Evolutionary conservation across 2,329 filamentous ascomycete genomes (phyloP), one percentile per base, ranked within the genome.

Genomic region (Microsporum ferrugineum): DNA sequence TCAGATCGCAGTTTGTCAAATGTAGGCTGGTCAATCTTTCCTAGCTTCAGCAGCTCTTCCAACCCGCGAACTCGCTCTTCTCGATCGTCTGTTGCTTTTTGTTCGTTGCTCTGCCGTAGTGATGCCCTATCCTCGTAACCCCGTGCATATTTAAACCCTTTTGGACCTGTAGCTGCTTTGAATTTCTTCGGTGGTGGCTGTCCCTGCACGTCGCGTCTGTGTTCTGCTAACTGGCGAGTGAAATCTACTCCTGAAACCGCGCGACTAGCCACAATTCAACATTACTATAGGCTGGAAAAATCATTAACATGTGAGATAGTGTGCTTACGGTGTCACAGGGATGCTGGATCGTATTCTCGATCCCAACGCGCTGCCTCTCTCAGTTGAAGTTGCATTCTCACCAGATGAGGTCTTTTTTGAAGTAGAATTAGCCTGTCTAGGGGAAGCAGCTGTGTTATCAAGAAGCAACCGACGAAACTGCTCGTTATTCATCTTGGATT

Each of bases 281-380:
- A 12, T 36, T 45, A 47, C 43, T 49, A 36, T 17, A 12, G 27
- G 34, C 17, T 51, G 1, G 17, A 43, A 33, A 36, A 34, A 8
- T 29, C 57, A 36, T 14, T 5, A 23, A 39, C 6, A 29, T 0
- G 14, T 12, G 10, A 57, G 14, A 58, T 27, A 49, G 51, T 58
- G 14, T 53, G 79, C 85, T 68, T 80, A 91, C 87, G 92, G 92
- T 56, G 92, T 96, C 92, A 96, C 96, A 61, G 90, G 90, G 64
- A 96, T 92, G 73, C 84, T 92, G 38, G 88, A 83, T 66, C 85
- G 84, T 75, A 88, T 85, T 69, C 88, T 83, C 62, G 89, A 94
- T 27, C 91, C 91, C 61, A 95, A 79, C 3, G 84, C 75, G 57
- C 77, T 76, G 63, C 67, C 72, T 14, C 81, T 78, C 57, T 77